Conservation (phyloP, 305 asterid species). For the Fraxinus angustifolia region DNA sequence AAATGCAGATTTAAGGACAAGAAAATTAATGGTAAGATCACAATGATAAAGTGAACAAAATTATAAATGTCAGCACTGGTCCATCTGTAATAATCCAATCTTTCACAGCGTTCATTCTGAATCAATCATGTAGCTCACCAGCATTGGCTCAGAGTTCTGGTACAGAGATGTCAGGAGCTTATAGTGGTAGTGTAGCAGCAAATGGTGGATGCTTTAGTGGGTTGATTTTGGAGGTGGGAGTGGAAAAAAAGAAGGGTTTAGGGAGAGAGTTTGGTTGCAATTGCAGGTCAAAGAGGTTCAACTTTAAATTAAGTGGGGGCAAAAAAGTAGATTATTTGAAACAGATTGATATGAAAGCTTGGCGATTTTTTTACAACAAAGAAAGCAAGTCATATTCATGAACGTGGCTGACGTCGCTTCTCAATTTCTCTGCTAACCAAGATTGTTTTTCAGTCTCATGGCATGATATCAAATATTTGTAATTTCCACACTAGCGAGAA, state of each 20-base stretch:
- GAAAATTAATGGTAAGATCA: not conserved
- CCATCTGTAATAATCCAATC: not conserved
- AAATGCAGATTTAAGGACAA: not conserved
- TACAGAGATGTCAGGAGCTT: not conserved
- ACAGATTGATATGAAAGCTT: not conserved
- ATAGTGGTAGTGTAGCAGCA: not conserved
- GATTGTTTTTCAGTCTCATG: conserved; percentile 7
- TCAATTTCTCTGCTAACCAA: not conserved
- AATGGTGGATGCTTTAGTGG: not conserved
- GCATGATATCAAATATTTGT: conserved; percentile 2
- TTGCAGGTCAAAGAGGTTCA: not conserved
- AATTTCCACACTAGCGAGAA: conserved; percentile 1
- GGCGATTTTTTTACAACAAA: not conserved
- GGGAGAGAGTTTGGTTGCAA: not conserved
- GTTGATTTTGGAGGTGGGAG: not conserved
- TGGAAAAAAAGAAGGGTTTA: not conserved
- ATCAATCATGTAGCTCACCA: not conserved
- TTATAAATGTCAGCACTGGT: not conserved
- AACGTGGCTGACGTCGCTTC: not conserved
- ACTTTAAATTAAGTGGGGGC: not conserved
- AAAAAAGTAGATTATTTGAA: not conserved
- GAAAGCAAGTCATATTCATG: not conserved
- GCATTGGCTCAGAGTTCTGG: not conserved
- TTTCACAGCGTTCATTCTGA: not conserved
- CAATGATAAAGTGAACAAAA: not conserved